Evolutionary conservation across 257 asterid species (phyloP), one percentile per base, ranked within the genome.

Genomic region (Jasminum sambac): DNA sequence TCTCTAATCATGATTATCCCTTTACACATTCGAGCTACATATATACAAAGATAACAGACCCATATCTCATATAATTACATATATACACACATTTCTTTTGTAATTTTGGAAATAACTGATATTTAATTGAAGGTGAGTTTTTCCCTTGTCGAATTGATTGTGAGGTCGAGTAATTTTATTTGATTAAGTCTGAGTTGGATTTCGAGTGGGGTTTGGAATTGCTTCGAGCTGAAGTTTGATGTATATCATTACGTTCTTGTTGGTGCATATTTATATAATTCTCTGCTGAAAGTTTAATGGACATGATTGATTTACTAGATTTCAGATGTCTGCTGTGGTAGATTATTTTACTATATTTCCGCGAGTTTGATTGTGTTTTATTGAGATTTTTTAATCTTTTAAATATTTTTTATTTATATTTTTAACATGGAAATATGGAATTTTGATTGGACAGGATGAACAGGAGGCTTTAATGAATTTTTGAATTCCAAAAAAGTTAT

Each of bases 51-150:
- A 37, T 1, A 50, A 41, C 25, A 40, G 46, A 52, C 68, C 50
- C n/a, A 21, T 57, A 21, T 9, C 25, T 55, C 12, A 55, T 55
- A 23, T 55, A 10, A 3, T 30, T 30, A 30, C 4, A 30, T 30
- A 4, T 30, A 1, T 30, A 30, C 4, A 30, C 36, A 55, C n/a
- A 55, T 23, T 50, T 7, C 60, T n/a, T 4, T 58, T 73, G 67
- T 41, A 66, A 46, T 58, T 69, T 16, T 46, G 68, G 66, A 41
- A 64, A 66, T 46, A 38, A 11, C 71, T 64, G 69, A 57, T 48
- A 72, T 68, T 67, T 26, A 72, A 71, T 74, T 40, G 66, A 37
- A 74, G 89, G 88, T 84, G 70, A 67, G 84, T 63, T 76, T 70
- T 44, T 23, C 11, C 8, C 34, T 73, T 62, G 17, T 63, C 39